These are phyloP conservation scores for Nakazawaea peltata DNA, from an alignment of 805 yeast species.

Conservation along the genomic window DNA sequence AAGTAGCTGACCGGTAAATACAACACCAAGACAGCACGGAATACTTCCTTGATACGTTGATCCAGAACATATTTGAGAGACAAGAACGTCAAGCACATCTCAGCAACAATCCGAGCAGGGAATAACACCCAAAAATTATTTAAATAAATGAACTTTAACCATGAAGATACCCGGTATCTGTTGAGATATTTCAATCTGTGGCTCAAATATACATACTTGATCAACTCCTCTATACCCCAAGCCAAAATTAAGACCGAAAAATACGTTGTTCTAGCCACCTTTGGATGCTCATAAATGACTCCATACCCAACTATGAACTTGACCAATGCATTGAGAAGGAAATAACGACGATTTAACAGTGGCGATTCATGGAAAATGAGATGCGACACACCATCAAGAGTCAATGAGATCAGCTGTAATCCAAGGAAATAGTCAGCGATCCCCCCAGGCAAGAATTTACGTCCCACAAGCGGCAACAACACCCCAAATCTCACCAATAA, in stretches of 20 bases:
- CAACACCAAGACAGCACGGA: constrained; percentile 12
- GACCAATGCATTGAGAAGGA: constrained; percentile 10
- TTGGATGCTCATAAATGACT: constrained; percentile 19
- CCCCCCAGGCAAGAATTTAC: constrained; percentile 60
- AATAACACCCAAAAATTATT: constrained; percentile 12
- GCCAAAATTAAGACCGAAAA: constrained; percentile 17
- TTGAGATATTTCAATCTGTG: constrained; percentile 20
- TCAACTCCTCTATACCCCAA: constrained; percentile 16
- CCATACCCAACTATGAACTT: constrained; percentile 12
- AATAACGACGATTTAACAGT: no score
- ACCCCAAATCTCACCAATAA: constrained; percentile 41
- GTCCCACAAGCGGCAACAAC: constrained; percentile 57
- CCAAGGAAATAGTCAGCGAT: constrained; percentile 51
- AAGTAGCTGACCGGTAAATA: constrained; percentile 17
- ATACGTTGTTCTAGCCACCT: constrained; percentile 15
- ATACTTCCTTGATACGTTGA: constrained; percentile 5
- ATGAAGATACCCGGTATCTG: constrained; percentile 9
- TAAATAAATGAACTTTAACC: constrained; percentile 14
- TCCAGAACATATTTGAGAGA: constrained; percentile 14
- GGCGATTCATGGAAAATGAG: constrained; percentile 8
- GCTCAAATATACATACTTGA: constrained; percentile 18
- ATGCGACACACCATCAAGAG: constrained; percentile 14
- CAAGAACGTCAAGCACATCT: constrained; percentile 16
- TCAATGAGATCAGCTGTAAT: constrained; percentile 12
- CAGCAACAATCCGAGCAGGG: constrained; percentile 16